Conservation (phyloP, 495 filamentous ascomycete genomes). For the Chaetomium fimeti region DNA sequence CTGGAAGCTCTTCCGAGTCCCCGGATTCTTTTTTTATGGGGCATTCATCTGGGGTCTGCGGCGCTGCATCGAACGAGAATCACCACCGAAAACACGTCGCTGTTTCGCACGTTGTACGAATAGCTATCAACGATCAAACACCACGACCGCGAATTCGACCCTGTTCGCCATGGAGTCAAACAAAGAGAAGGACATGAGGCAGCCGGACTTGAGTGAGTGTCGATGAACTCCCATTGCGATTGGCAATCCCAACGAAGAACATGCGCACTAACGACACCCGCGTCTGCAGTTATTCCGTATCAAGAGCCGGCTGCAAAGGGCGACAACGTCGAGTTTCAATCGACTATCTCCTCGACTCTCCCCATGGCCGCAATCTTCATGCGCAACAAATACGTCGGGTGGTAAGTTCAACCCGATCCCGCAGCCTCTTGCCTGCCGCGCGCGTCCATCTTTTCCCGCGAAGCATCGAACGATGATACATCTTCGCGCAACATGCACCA, state of each 20-base stretch:
- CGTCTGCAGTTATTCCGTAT: slow-evolving; percentile 49
- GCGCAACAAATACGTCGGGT: slow-evolving; percentile 84
- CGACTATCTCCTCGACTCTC: slow-evolving; percentile 76
- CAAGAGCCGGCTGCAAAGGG: slow-evolving; percentile 48
- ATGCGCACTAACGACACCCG: slow-evolving; percentile 27
- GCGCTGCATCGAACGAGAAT: neutral
- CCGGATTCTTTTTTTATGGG: slow-evolving; percentile 1
- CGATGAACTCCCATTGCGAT: neutral
- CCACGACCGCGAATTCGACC: neutral
- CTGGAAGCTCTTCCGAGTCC: slow-evolving; percentile 12
- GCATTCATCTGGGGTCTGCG: neutral
- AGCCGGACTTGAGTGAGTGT: slow-evolving; percentile 73
- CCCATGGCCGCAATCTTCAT: slow-evolving; percentile 96
- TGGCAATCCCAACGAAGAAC: neutral
- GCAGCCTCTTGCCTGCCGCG: too few species aligned
- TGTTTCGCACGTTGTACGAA: neutral
- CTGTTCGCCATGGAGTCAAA: slow-evolving; percentile 58
- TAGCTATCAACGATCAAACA: neutral
- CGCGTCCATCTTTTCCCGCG: neutral
- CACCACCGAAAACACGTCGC: slow-evolving; percentile 10
- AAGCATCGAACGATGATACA: neutral
- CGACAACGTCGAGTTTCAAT: slow-evolving; percentile 51
- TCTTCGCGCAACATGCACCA: neutral
- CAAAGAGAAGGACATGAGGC: slow-evolving; percentile 75
- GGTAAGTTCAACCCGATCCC: slow-evolving; percentile 50